Conservation (phyloP, 2,329 filamentous ascomycete genomes). For the Leptographium procerum region DNA sequence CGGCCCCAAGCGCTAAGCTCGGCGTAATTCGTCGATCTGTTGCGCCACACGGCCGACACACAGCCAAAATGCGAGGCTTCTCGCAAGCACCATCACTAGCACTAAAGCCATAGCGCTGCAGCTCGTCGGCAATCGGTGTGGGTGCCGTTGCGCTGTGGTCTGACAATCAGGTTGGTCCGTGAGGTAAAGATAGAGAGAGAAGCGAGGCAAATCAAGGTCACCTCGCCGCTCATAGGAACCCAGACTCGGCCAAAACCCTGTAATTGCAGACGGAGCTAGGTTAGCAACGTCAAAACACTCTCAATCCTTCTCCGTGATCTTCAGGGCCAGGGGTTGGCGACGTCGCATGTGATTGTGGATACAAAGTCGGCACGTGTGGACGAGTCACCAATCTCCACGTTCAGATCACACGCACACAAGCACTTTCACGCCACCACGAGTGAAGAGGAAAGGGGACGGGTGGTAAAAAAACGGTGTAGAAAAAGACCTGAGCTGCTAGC, state of each 20-base stretch:
- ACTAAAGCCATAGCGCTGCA: not conserved
- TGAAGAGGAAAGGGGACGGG: not conserved
- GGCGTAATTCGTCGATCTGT: not conserved
- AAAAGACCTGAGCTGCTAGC: not conserved
- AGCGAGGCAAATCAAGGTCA: not conserved
- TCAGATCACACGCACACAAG: not conserved
- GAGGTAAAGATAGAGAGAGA: not conserved
- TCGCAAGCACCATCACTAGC: not conserved
- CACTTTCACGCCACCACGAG: not conserved
- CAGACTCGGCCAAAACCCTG: constrained; percentile 23
- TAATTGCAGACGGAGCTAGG: not conserved
- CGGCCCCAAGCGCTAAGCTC: not conserved
- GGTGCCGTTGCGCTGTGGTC: not conserved
- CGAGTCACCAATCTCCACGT: not conserved
- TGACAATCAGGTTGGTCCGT: not conserved
- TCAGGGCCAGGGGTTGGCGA: constrained; percentile 5
- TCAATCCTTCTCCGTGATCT: not conserved
- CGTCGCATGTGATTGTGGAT: not conserved
- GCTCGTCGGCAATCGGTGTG: not conserved
- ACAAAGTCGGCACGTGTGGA: not conserved
- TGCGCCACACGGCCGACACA: not conserved
- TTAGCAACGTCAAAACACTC: not conserved
- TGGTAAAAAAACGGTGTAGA: not conserved
- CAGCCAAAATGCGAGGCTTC: too few relatives aligned
- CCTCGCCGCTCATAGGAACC: constrained; percentile 18